Base-by-base conservation (phyloP, 352 stramenopile genomes). In the Pythium brachiatum region DNA sequence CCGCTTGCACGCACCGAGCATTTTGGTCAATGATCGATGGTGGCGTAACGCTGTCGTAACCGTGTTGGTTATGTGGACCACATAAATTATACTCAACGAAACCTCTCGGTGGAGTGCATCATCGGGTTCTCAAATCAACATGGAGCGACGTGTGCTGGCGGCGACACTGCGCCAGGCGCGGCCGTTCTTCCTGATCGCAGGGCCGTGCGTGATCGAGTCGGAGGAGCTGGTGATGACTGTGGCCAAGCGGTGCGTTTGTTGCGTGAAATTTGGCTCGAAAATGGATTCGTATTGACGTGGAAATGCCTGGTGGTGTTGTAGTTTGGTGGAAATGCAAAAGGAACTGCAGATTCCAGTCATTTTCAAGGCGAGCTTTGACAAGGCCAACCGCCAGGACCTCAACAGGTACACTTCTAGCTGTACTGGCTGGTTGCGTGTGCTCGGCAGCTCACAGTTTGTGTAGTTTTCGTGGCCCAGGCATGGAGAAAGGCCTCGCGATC, bases 311-410 rank as follows among this genome's bases (percentile, higher is more conserved):
- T n/a, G n/a, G n/a, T n/a, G n/a, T n/a, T 23, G 29, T 43, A 94
- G 83, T 1, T 75, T 95, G 29, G 72, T 68, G 13, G 43, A 59
- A 13, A 65, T 95, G 29, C 76, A 86, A 51, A 64, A 75, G 38
- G 55, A 80, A 18, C 64, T 93, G 31, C 46, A 82, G 36, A 91
- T 95, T 57, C 84, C 84, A 8, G 79, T 94, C 27, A 70, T 96
- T 57, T 96, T 96, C 73, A 96, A 96, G 59, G 86, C 84, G 0
- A 95, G 86, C 58, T 96, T 94, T 56, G 88, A 96, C 75, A 96
- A 96, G 53, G 87, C 88, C 27, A 96, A 96, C 57, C 83, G 88
- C 12, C 86, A 95, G 66, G 79, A 93, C 44, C 66, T 94, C 32
- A 73, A 68, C 32, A 83, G 78, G 70, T 79, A 63, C 23, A 43